Evolutionary conservation across 768 basidiomycete genomes (phyloP).

Genomic region (Naganishia vishniacii): DNA sequence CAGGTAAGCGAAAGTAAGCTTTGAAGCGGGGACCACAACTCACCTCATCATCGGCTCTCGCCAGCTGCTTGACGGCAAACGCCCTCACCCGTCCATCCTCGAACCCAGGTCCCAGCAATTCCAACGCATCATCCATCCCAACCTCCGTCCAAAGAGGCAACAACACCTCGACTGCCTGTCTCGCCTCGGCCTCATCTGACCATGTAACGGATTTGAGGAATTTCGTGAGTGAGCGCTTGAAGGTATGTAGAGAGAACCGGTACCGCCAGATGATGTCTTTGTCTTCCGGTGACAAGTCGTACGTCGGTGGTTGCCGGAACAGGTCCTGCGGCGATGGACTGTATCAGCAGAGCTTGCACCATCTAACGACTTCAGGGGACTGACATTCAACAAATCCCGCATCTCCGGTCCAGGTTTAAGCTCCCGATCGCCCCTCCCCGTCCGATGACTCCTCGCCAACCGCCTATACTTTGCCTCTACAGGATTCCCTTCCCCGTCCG

Average conservation of each 20-base stretch:
- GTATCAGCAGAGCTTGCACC: not conserved
- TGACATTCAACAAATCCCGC: constrained; percentile 81
- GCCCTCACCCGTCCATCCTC: constrained; percentile 65
- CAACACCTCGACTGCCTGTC: constrained; percentile 93
- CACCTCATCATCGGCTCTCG: constrained; percentile 89
- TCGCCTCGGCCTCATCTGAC: constrained; percentile 92
- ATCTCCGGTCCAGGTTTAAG: constrained; percentile 95
- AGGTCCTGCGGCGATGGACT: constrained; percentile 59
- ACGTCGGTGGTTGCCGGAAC: constrained; percentile 83
- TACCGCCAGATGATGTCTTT: constrained; percentile 98
- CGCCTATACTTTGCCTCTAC: constrained; percentile 96
- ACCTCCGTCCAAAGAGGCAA: constrained; percentile 95
- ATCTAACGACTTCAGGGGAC: constrained; percentile 37
- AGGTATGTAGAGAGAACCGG: constrained; percentile 93
- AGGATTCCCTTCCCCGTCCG: constrained; percentile 64
- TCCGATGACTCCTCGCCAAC: constrained; percentile 86
- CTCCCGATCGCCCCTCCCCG: constrained; percentile 89
- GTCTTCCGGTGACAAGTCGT: constrained; percentile 77
- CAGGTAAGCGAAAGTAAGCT: not conserved
- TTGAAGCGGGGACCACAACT: constrained; percentile 34
- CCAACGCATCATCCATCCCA: constrained; percentile 92
- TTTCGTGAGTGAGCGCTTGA: constrained; percentile 82
- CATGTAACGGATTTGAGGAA: constrained; percentile 97
- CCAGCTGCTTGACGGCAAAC: constrained; percentile 87
- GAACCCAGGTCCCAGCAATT: constrained; percentile 84